A percentile compares a stretch with the other conserved stretches of the same genome.
Conservation (phyloP, 768 basidiomycete species). For the Cyathus striatus region DNA sequence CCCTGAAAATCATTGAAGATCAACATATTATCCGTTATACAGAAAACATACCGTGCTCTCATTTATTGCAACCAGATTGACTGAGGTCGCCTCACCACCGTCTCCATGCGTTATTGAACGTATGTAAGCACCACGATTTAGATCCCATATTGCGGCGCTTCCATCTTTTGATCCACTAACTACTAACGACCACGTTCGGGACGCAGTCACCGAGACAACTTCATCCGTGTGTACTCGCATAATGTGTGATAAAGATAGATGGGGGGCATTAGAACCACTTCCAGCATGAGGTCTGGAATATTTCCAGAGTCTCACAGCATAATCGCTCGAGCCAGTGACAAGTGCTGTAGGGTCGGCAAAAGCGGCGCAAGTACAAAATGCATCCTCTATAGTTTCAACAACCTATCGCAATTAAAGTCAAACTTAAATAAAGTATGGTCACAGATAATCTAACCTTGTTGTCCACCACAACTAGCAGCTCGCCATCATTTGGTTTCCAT, state of each 20-base stretch:
- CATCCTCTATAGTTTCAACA: slow-evolving; percentile 73
- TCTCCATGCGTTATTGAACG: slow-evolving; percentile 73
- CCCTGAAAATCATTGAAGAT: slow-evolving; percentile 43
- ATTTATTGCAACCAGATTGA: slow-evolving; percentile 73
- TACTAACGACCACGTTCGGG: slow-evolving; percentile 75
- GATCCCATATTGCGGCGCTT: slow-evolving; percentile 85
- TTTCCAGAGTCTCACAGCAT: slow-evolving; percentile 82
- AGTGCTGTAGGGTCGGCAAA: slow-evolving; percentile 74
- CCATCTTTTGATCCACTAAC: slow-evolving; percentile 86
- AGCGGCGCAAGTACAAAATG: slow-evolving; percentile 64
- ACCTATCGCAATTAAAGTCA: slow-evolving; percentile 32
- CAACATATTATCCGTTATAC: not conserved
- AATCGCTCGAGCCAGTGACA: slow-evolving; percentile 77
- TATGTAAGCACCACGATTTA: slow-evolving; percentile 78
- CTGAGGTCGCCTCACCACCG: slow-evolving; percentile 30
- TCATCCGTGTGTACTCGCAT: slow-evolving; percentile 76
- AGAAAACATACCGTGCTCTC: slow-evolving; percentile 66
- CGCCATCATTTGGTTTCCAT: slow-evolving; percentile 54
- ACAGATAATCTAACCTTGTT: slow-evolving; percentile 38
- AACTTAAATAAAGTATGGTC: not conserved
- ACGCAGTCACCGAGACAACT: slow-evolving; percentile 66
- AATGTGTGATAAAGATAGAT: slow-evolving; percentile 55
- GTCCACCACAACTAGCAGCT: slow-evolving; percentile 61
- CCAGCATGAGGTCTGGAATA: slow-evolving; percentile 33
- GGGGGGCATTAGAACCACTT: slow-evolving; percentile 16